phyloP scores from a whole-genome alignment of 2,329 filamentous ascomycete genomes.

The Ophiocordyceps polyrhachis-furcata region DNA sequence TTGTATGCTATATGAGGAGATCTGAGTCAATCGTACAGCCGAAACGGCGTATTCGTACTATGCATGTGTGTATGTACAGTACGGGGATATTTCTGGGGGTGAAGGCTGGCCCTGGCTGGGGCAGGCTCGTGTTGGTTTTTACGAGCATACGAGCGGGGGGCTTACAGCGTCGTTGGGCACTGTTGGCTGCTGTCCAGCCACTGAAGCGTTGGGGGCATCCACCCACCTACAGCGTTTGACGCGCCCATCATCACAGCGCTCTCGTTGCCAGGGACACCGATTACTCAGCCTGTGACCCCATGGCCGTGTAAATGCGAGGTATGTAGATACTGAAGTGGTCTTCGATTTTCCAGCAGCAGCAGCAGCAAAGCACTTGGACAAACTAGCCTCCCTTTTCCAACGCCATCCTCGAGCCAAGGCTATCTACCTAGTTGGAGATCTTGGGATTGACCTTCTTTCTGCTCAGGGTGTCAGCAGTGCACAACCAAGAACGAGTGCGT shows the following conservation, averaged over 20 bases:
- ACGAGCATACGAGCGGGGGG: background rate
- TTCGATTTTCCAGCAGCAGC: too few relatives aligned
- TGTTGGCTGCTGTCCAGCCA: background rate
- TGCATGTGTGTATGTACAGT: too few relatives aligned
- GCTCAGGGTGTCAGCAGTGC: background rate
- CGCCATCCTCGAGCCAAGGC: background rate
- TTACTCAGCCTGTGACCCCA: background rate
- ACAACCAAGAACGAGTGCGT: slow-evolving; percentile 1
- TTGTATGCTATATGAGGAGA: background rate
- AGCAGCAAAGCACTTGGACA: too few relatives aligned
- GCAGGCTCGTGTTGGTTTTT: background rate
- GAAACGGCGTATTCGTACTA: too few relatives aligned
- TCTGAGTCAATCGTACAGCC: background rate
- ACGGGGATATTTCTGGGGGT: too few relatives aligned
- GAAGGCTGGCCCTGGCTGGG: background rate
- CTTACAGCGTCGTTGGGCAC: background rate
- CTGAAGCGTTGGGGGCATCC: background rate
- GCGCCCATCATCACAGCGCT: background rate
- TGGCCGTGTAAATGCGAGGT: background rate
- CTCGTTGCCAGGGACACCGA: background rate
- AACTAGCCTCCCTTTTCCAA: background rate
- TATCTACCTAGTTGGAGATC: slow-evolving; percentile 14
- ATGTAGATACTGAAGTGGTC: background rate
- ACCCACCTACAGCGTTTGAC: background rate
- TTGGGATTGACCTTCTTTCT: slow-evolving; percentile 13